Conservation (phyloP, 805 yeast species). For the Wickerhamiella kurtzmanii region DNA sequence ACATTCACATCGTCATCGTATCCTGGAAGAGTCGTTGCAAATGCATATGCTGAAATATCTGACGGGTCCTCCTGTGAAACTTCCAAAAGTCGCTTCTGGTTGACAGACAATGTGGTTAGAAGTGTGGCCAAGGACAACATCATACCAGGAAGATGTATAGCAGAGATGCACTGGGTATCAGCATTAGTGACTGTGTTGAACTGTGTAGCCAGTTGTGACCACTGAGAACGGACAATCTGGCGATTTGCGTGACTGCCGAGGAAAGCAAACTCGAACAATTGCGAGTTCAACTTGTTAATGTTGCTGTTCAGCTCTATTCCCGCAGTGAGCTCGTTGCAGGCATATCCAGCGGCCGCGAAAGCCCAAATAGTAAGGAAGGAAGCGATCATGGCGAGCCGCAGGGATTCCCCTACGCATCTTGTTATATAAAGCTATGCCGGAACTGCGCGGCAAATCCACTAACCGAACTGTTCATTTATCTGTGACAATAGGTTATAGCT, state of each 20-base stretch:
- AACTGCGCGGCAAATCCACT: too few relatives aligned
- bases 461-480: too few relatives aligned
- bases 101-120: background rate
- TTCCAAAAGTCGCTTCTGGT: background rate
- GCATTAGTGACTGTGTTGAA: background rate
- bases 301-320: background rate
- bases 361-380: background rate
- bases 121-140: background rate
- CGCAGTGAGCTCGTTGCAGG: background rate
- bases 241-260: background rate
- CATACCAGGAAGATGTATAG: background rate
- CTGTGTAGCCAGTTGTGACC: background rate
- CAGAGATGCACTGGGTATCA: background rate
- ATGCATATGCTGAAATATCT: background rate
- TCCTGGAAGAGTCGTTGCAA: background rate
- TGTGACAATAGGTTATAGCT: background rate
- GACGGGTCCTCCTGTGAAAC: background rate
- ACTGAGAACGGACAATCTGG: background rate
- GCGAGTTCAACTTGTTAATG: background rate
- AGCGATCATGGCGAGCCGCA: too few relatives aligned
- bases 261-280: slow-evolving; percentile 1
- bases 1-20: background rate
- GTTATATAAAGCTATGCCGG: too few relatives aligned
- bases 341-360: background rate
- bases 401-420: too few relatives aligned